These are phyloP conservation scores for Fraxinus pennsylvanica DNA, from an alignment of 257 asterid genomes.

Conservation along the genomic window DNA sequence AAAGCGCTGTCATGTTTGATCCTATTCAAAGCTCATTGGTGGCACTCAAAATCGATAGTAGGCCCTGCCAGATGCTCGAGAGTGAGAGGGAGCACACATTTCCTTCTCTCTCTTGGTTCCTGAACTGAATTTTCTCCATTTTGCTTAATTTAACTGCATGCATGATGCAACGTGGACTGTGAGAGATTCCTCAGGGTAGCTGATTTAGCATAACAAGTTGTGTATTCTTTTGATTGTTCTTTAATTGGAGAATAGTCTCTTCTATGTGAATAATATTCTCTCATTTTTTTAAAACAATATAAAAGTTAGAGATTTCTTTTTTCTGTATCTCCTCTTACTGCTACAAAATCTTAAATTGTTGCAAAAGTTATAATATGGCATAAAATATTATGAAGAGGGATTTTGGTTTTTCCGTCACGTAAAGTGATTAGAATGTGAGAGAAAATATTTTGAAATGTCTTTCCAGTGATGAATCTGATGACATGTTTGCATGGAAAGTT, in stretches of 20 bases:
- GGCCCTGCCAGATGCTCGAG: neutral
- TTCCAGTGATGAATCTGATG: neutral
- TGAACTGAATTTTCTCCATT: neutral
- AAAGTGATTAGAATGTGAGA: neutral
- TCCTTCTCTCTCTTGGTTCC: neutral
- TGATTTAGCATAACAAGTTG: neutral
- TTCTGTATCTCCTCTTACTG: neutral
- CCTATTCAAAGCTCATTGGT: neutral
- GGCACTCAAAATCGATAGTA: neutral
- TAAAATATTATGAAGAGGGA: neutral
- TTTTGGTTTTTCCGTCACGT: neutral
- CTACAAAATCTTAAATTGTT: neutral
- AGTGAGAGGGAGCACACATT: neutral
- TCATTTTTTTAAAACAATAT: neutral
- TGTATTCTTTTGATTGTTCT: neutral
- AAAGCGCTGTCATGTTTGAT: neutral
- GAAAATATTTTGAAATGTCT: too few relatives aligned
- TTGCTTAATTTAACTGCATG: neutral
- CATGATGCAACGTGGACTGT: neutral
- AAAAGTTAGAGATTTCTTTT: neutral
- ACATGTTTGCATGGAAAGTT: neutral
- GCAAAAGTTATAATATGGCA: neutral
- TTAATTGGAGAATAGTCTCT: neutral
- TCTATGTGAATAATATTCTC: neutral
- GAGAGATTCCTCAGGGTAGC: neutral